These are phyloP conservation scores for Juglanconis sp. DNA, from an alignment of 2,329 filamentous ascomycete species.

Conservation along the genomic window DNA sequence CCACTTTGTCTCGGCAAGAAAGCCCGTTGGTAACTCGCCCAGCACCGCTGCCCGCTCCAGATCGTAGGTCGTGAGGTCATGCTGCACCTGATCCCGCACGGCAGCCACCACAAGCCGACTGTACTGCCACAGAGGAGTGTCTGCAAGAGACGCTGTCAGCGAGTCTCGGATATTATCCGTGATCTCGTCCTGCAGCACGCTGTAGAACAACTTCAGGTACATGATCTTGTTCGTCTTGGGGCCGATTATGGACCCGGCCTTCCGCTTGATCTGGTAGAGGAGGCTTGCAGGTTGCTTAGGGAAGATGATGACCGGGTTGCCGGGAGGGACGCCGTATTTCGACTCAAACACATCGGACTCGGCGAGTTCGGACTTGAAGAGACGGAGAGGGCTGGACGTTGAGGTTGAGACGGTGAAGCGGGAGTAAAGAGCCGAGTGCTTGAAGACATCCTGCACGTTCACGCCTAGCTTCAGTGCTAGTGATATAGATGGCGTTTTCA, in stretches of 20 bases:
- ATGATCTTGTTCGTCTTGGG: slow-evolving; percentile 46
- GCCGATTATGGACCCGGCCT: slow-evolving; percentile 30
- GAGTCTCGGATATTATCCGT: slow-evolving; percentile 44
- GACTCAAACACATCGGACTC: slow-evolving; percentile 68
- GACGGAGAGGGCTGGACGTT: slow-evolving; percentile 67
- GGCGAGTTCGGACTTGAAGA: slow-evolving; percentile 68
- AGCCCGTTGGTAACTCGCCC: slow-evolving; percentile 46
- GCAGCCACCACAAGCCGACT: slow-evolving; percentile 43
- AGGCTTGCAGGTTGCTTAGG: slow-evolving; percentile 77
- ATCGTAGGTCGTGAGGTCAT: slow-evolving; percentile 45
- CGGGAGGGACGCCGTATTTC: slow-evolving; percentile 53
- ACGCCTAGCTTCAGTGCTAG: slow-evolving; percentile 83
- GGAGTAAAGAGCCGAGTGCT: slow-evolving; percentile 76
- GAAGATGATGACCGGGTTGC: slow-evolving; percentile 63
- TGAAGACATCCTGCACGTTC: slow-evolving; percentile 96
- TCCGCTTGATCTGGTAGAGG: slow-evolving; percentile 72
- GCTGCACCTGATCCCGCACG: slow-evolving; percentile 42
- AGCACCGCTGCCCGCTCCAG: slow-evolving; percentile 56
- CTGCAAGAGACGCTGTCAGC: slow-evolving; percentile 37
- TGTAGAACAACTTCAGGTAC: slow-evolving; percentile 72
- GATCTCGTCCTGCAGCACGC: slow-evolving; percentile 73
- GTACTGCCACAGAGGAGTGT: slow-evolving; percentile 43
- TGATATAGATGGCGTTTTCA: slow-evolving; percentile 59
- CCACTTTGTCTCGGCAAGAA: slow-evolving; percentile 47
- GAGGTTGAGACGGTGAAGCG: slow-evolving; percentile 88